phyloP scores from a whole-genome alignment of 164 flowering plant genomes.

The Brasenia schreberi region DNA sequence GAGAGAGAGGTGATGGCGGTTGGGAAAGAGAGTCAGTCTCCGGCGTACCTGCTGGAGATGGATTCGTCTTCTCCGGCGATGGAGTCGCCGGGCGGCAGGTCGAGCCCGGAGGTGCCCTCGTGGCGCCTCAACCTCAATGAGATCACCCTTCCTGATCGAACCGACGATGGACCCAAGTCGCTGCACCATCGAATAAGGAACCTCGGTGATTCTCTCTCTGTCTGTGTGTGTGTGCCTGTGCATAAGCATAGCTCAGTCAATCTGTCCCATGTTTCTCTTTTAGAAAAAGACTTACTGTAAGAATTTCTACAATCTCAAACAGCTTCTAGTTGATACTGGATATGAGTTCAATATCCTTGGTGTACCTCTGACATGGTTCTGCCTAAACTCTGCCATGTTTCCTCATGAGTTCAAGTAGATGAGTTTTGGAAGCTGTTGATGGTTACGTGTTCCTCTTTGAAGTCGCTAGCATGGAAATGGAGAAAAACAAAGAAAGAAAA shows the following conservation, averaged over 20 bases:
- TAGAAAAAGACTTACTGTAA: too few species aligned
- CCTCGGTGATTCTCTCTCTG: constrained; percentile 4
- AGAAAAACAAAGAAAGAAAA: too few species aligned
- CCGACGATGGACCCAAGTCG: constrained; percentile 3
- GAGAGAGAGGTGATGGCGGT: background rate
- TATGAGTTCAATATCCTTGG: background rate
- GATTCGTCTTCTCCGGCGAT: background rate
- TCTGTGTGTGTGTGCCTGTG: background rate
- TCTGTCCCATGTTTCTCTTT: too few species aligned
- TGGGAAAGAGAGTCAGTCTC: background rate
- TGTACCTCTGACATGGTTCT: too few species aligned
- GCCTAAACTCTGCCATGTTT: too few species aligned
- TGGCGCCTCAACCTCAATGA: constrained; percentile 35
- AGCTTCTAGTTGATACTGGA: background rate
- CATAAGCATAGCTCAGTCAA: background rate
- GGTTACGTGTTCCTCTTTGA: too few species aligned
- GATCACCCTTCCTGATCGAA: constrained; percentile 17
- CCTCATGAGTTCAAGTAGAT: too few species aligned
- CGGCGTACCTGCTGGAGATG: background rate
- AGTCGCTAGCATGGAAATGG: too few species aligned
- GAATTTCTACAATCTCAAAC: too few species aligned
- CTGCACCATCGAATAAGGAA: constrained; percentile 3
- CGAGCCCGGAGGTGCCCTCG: constrained; percentile 17
- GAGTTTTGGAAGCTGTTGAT: too few species aligned
- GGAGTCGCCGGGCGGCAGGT: constrained; percentile 6